Percentiles rank a stretch among this genome's conserved stretches.
These are phyloP conservation scores for Rubia tinctorum DNA, from an alignment of 305 asterid genomes.

Conservation along the genomic window DNA sequence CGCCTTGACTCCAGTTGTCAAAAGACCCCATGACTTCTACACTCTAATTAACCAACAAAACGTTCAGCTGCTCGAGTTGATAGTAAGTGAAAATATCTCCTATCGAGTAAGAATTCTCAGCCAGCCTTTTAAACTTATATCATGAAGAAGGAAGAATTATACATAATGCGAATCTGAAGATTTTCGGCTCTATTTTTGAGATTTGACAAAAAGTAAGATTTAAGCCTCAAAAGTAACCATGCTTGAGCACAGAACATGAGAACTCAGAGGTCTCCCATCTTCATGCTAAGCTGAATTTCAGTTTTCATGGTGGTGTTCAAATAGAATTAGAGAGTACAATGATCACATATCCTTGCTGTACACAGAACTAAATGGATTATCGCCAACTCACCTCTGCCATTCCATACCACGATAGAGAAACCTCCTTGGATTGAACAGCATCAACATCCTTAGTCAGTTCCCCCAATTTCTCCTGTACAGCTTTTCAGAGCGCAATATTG, in stretches of 20 bases:
- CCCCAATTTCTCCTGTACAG: slow-evolving; percentile 59
- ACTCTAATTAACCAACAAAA: slow-evolving; percentile 39
- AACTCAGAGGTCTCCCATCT: background rate
- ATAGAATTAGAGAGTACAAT: background rate
- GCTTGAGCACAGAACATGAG: background rate
- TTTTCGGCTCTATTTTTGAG: background rate
- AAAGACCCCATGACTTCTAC: slow-evolving; percentile 96
- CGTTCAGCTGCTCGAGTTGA: slow-evolving; percentile 2
- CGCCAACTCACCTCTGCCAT: slow-evolving; percentile 77
- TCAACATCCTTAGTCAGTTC: slow-evolving; percentile 76
- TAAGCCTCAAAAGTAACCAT: background rate
- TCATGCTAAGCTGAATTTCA: background rate
- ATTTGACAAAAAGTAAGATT: background rate
- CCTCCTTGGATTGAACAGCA: slow-evolving; percentile 60
- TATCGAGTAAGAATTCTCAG: background rate
- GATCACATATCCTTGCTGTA: background rate
- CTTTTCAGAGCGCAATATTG: slow-evolving; percentile 34
- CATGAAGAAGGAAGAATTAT: background rate
- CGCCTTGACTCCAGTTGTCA: slow-evolving; percentile 90
- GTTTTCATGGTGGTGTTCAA: background rate
- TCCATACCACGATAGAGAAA: slow-evolving; percentile 71
- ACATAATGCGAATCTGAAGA: background rate
- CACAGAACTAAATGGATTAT: background rate
- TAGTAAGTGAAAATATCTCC: background rate
- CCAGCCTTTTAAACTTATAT: background rate